phyloP scores from a whole-genome alignment of 371 early-diverging fungal species.

The Funneliformis caledonium region DNA sequence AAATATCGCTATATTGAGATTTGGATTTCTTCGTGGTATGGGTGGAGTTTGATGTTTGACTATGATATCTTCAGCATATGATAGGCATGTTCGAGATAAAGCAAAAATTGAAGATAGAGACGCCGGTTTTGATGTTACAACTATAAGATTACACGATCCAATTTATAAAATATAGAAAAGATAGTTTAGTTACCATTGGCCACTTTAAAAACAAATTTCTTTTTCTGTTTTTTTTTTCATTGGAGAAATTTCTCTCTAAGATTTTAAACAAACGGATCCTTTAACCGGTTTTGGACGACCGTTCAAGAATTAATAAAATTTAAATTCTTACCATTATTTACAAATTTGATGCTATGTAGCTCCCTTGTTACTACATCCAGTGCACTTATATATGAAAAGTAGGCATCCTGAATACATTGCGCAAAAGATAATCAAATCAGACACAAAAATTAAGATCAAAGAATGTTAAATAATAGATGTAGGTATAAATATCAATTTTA shows the following conservation, averaged over 20 bases:
- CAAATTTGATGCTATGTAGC: conserved; percentile 32
- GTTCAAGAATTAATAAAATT: not conserved
- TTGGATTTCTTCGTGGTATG: conserved; percentile 24
- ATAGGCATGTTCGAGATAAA: conserved; percentile 25
- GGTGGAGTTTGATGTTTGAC: conserved; percentile 29
- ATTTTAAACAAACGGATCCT: not conserved
- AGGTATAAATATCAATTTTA: no score
- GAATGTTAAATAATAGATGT: not conserved
- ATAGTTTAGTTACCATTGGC: not conserved
- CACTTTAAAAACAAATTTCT: not conserved
- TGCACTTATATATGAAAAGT: conserved; percentile 39
- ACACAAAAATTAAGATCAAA: not conserved
- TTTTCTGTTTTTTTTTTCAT: not conserved
- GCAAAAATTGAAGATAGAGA: conserved; percentile 31
- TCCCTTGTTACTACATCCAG: conserved; percentile 34
- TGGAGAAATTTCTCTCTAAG: no score
- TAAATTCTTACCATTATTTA: conserved; percentile 39
- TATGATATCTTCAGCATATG: conserved; percentile 38
- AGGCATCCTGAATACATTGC: conserved; percentile 31
- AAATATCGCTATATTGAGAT: conserved; percentile 35
- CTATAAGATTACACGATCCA: not conserved
- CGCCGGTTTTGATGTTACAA: conserved; percentile 30
- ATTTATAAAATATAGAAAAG: not conserved
- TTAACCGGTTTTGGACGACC: not conserved
- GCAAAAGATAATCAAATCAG: not conserved